Evolutionary conservation across 1,284 basidiomycete genomes (phyloP), one percentile per base, ranked within the genome.

Genomic region (Caloboletus firmus): DNA sequence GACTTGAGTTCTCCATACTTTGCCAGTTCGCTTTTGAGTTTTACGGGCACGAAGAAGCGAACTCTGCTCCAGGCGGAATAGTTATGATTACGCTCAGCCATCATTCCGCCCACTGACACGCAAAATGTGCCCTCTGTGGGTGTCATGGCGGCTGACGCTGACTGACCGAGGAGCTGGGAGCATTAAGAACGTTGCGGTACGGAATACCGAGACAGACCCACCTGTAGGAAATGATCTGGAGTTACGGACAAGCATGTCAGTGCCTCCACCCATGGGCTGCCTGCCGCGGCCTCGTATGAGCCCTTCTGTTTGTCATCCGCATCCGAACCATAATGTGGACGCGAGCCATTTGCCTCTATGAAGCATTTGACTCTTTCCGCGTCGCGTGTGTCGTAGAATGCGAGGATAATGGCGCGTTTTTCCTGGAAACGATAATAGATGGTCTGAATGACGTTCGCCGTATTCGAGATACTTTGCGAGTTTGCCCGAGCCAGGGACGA

Each of bases 301-400:
- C 59, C 20, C 8, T 51, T 49, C 28, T 58, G 59, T 49, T 57
- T 58, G 42, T 65, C 68, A 13, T 73, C 61, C 40, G 64, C 34
- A 17, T 58, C 43, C 48, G 56, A 30, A 48, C 57, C 59, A 41
- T 64, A 55, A 12, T 56, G 65, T 37, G 59, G 47, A 18, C 52
- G 49, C 13, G 56, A 59, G 31, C 65, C 60, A 28, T 74, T 63
- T 40, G 69, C 70, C 28, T 68, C 68, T 39, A 81, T 69, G 20
- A 76, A 61, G 11, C 66, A 62, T 47, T 76, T 74, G 11, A 83
- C 82, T 9, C 73, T 73, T 42, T 74, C 70, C 4, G 85, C 81
- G 47, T 81, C 73, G 44, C 84, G 78, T 31, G 79, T 64, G 61
- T 89, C 84, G 65, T 79, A 81, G 60, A 88, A 89, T 3, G 83